phyloP scores from a whole-genome alignment of 768 basidiomycete genomes.

The Agrocybe pediades region DNA sequence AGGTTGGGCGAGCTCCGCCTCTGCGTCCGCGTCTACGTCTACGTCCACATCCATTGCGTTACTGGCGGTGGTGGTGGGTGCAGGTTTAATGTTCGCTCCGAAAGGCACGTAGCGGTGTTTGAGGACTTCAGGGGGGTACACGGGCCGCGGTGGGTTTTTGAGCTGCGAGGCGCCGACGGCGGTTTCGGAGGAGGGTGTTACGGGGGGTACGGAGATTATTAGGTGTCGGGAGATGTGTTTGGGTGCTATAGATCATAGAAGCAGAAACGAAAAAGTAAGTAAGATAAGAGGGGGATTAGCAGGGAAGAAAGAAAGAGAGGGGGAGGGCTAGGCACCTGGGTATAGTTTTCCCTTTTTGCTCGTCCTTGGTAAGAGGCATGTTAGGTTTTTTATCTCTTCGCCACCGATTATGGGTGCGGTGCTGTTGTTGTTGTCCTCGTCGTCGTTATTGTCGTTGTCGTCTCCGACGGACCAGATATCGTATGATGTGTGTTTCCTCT shows the following conservation, averaged over 20 bases:
- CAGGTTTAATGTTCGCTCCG: constrained; percentile 43
- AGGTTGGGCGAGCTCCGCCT: constrained; percentile 2
- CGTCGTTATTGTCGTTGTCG: constrained; percentile 28
- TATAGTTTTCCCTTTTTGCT: constrained; percentile 62
- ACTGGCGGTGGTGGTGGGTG: constrained; percentile 18
- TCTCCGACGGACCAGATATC: constrained; percentile 69
- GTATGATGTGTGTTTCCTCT: constrained; percentile 55
- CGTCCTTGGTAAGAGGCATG: constrained; percentile 67
- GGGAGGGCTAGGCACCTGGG: constrained; percentile 40
- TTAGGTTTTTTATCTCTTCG: constrained; percentile 63
- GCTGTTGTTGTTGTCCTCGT: no score
- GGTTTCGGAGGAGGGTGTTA: constrained; percentile 26
- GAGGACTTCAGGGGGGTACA: constrained; percentile 60
- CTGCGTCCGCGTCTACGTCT: no score
- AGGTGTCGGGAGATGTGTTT: constrained; percentile 60
- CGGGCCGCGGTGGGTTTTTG: constrained; percentile 57
- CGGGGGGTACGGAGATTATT: constrained; percentile 54
- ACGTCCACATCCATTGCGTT: constrained; percentile 27
- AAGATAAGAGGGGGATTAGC: no score
- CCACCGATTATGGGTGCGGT: constrained; percentile 43
- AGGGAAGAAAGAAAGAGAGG: no score
- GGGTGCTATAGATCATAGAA: constrained; percentile 44
- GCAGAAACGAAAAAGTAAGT: background rate
- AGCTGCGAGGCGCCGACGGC: constrained; percentile 19
- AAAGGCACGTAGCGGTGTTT: constrained; percentile 67